These are phyloP conservation scores for Microdochium nivale DNA, from an alignment of 2,329 filamentous ascomycete species.

Conservation along the genomic window DNA sequence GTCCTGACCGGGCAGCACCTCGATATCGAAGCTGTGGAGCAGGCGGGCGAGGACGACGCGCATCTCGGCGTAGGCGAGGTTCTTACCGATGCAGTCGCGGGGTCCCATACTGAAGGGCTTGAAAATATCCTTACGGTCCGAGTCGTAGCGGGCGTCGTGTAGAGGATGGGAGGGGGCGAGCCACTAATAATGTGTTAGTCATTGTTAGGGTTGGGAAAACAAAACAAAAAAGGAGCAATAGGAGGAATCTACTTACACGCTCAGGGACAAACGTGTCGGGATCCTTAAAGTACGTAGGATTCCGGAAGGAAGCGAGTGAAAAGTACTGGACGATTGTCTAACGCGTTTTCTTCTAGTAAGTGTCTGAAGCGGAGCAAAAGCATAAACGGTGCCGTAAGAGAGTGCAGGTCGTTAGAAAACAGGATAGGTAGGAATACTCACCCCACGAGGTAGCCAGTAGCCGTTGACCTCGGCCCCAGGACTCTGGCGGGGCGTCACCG, in stretches of 20 bases:
- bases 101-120: conserved; percentile 5
- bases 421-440: conserved; percentile 2
- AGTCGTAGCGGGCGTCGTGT: conserved; percentile 4
- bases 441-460: conserved; percentile 8
- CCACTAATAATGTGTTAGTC: conserved; percentile 11
- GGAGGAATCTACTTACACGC: no score
- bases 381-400: no score
- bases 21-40: conserved; percentile 48
- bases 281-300: conserved; percentile 50
- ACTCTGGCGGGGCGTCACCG: conserved; percentile 16
- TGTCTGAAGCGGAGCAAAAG: no score
- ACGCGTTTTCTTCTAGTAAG: no score
- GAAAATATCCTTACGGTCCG: conserved; percentile 3
- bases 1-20: neutral
- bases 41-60: conserved; percentile 53
- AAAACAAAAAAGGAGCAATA: neutral
- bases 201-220: neutral
- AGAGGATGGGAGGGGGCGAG: neutral
- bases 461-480: conserved; percentile 9
- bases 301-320: conserved; percentile 62
- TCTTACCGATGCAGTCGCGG: conserved; percentile 4
- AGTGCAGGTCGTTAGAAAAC: no score
- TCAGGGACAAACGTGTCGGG: conserved; percentile 54
- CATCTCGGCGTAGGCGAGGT: no score
- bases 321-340: conserved; percentile 56